Evolutionary conservation across 371 early-diverging fungal species (phyloP).

Genomic region (Rhizopus stolonifer): DNA sequence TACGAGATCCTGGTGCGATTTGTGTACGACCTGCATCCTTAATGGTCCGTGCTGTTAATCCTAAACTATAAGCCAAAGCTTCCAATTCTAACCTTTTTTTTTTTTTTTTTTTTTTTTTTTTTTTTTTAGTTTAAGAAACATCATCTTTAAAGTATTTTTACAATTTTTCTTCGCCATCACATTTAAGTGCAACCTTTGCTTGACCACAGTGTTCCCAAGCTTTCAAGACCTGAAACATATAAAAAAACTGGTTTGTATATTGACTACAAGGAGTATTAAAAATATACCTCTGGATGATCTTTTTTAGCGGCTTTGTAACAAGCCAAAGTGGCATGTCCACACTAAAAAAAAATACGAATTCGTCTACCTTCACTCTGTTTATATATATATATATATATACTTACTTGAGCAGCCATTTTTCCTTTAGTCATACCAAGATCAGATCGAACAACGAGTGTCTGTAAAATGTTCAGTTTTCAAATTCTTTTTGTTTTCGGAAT

Average conservation of each 20-base stretch:
- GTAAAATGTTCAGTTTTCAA: not conserved
- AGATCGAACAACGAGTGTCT: constrained; percentile 80
- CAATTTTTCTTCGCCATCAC: constrained; percentile 81
- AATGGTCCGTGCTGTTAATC: constrained; percentile 81
- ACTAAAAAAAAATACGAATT: constrained; percentile 46
- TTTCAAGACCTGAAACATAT: constrained; percentile 42
- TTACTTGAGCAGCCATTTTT: constrained; percentile 90
- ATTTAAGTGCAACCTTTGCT: constrained; percentile 86
- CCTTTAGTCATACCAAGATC: constrained; percentile 96
- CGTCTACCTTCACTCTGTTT: not conserved
- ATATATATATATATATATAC: not conserved
- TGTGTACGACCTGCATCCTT: constrained; percentile 98
- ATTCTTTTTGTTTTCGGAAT: not conserved
- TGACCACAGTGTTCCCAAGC: constrained; percentile 85
- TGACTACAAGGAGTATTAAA: not conserved
- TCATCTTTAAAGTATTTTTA: no score
- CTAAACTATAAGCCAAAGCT: no score
- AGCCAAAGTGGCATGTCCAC: constrained; percentile 92
- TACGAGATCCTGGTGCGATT: constrained; percentile 92
- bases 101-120: no score
- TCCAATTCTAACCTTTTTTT: no score
- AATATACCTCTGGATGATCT: constrained; percentile 52
- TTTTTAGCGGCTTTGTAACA: constrained; percentile 70
- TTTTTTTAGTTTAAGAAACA: no score
- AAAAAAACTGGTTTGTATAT: no score